Percentiles rank a stretch among this genome's conserved stretches.
phyloP scores from a whole-genome alignment of 768 basidiomycete genomes.

The Xerocomellus chrysenteron region DNA sequence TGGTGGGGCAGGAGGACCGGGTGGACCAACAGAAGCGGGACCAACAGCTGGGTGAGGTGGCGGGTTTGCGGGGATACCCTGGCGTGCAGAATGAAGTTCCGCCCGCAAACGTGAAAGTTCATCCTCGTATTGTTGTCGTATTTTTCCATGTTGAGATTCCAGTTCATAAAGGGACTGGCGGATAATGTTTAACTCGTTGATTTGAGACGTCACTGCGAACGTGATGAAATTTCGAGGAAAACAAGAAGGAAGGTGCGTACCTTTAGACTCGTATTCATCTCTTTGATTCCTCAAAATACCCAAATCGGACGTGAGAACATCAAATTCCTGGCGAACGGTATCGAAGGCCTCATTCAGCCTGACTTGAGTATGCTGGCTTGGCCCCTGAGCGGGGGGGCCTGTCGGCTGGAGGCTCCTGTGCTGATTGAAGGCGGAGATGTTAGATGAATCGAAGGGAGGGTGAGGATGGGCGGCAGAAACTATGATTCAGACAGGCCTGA shows the following conservation, averaged over 20 bases:
- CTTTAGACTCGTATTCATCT: slow-evolving; percentile 88
- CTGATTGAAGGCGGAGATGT: slow-evolving; percentile 27
- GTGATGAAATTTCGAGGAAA: slow-evolving; percentile 8
- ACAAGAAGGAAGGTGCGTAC: slow-evolving; percentile 38
- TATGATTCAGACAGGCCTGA: slow-evolving; percentile 4
- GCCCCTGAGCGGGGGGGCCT: slow-evolving; percentile 43
- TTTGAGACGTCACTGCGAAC: slow-evolving; percentile 67
- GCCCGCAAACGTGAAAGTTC: slow-evolving; percentile 72
- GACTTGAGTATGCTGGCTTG: slow-evolving; percentile 38
- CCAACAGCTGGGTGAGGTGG: slow-evolving; percentile 37
- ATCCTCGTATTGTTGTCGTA: slow-evolving; percentile 83
- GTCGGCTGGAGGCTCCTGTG: slow-evolving; percentile 58
- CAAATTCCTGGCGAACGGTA: slow-evolving; percentile 80
- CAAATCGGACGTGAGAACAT: slow-evolving; percentile 67
- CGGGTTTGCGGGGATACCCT: slow-evolving; percentile 35
- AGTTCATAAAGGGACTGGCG: slow-evolving; percentile 90
- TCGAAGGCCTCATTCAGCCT: slow-evolving; percentile 81
- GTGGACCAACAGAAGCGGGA: slow-evolving; percentile 34
- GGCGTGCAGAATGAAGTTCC: slow-evolving; percentile 59
- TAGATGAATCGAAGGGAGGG: slow-evolving; percentile 10
- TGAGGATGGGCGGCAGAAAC: neutral
- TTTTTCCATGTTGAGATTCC: slow-evolving; percentile 83
- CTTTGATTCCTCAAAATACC: slow-evolving; percentile 68
- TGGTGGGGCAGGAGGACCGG: slow-evolving; percentile 34
- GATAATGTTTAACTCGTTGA: slow-evolving; percentile 88